A percentile compares a stretch with the other conserved stretches of the same genome.
phyloP scores from a whole-genome alignment of 192 early-diverging fungal genomes.

The Coemansia sp. region DNA sequence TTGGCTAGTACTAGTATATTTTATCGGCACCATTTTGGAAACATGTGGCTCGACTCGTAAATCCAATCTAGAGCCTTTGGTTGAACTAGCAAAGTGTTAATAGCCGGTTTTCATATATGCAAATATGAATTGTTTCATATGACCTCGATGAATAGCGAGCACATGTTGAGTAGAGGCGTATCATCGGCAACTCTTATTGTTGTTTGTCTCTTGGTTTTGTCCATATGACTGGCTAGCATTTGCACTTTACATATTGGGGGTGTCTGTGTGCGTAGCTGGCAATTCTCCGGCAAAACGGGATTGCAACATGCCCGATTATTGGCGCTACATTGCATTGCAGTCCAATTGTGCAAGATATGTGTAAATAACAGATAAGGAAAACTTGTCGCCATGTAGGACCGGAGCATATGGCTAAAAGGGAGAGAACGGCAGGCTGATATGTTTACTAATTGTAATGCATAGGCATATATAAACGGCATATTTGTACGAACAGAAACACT shows the following conservation, averaged over 20 bases:
- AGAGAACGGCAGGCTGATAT: background rate
- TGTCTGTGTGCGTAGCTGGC: background rate
- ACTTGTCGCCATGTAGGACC: background rate
- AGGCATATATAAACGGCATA: background rate
- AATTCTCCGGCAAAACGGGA: background rate
- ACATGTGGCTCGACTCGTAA: background rate
- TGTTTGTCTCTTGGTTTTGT: background rate
- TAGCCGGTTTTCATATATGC: background rate
- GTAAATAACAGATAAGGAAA: background rate
- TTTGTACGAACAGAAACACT: background rate
- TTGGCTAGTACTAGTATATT: background rate
- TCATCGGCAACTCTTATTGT: background rate
- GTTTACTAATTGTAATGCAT: background rate
- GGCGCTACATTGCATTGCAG: background rate
- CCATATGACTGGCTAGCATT: background rate
- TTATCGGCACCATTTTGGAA: background rate
- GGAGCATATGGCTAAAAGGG: background rate
- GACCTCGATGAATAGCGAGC: background rate
- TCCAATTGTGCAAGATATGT: background rate
- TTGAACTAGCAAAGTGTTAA: background rate
- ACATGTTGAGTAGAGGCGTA: background rate
- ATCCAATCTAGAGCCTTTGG: background rate
- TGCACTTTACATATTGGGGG: background rate
- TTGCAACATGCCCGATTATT: background rate
- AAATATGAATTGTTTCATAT: background rate